Percentiles rank a stretch among this genome's conserved stretches.
Conservation (phyloP, 2,329 filamentous ascomycete genomes). For the Colletotrichum plurivorum region DNA sequence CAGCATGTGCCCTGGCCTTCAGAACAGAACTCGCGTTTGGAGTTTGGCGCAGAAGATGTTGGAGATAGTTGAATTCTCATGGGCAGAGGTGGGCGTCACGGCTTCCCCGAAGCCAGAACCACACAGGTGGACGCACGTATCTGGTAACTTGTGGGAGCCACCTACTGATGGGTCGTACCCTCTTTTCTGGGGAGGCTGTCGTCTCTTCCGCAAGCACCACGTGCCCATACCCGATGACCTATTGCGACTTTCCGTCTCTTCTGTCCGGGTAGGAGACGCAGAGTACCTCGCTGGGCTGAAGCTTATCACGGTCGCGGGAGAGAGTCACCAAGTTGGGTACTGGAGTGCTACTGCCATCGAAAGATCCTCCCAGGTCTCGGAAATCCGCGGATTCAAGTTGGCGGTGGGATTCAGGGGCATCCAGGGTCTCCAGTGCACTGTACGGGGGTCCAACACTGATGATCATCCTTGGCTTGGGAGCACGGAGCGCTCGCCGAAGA, state of each 20-base stretch:
- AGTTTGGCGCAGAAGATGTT: not conserved
- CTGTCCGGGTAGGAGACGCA: not conserved
- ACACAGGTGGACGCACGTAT: not conserved
- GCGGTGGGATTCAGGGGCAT: not conserved
- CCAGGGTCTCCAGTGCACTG: not conserved
- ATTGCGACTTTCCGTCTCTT: constrained; percentile 1
- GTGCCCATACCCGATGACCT: not conserved
- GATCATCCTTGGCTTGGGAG: not conserved
- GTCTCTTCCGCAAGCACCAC: not conserved
- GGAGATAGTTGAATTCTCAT: not conserved
- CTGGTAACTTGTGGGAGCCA: not conserved
- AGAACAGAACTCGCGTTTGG: not conserved
- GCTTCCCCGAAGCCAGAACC: not conserved
- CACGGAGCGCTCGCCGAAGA: not conserved
- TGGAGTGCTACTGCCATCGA: not conserved
- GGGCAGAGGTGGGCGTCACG: not conserved
- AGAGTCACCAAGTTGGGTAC: not conserved
- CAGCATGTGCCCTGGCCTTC: not conserved
- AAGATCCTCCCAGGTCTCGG: not conserved
- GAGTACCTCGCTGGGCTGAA: constrained; percentile 3
- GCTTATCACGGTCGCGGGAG: not conserved
- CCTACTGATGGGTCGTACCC: not conserved
- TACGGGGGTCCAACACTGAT: not conserved
- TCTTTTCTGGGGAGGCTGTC: not conserved
- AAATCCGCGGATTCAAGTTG: not conserved